A percentile compares a stretch with the other conserved stretches of the same genome.
Evolutionary conservation across 2,329 filamentous ascomycete species (phyloP).

Genomic region (Fusarium sp.): DNA sequence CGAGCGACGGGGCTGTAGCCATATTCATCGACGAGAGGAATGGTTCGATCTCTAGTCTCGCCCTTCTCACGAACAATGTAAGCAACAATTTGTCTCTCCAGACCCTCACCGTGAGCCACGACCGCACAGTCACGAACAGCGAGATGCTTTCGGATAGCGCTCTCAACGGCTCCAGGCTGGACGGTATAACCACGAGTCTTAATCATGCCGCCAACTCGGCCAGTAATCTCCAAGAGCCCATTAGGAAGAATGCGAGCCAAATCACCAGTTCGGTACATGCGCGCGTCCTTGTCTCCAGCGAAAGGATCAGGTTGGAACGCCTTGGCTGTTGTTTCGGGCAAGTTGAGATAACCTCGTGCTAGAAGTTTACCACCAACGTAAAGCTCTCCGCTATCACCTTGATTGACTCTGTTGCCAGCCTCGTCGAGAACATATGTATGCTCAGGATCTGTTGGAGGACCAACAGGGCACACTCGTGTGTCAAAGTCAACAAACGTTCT

Average conservation of each 20-base stretch:
- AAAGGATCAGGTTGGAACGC: slow-evolving; percentile 77
- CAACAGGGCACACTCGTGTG: slow-evolving; percentile 77
- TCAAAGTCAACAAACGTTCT: slow-evolving; percentile 73
- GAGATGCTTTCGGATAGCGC: slow-evolving; percentile 75
- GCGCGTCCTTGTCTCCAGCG: slow-evolving; percentile 66
- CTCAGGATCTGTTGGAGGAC: slow-evolving; percentile 73
- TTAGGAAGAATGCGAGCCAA: slow-evolving; percentile 74
- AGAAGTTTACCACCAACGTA: slow-evolving; percentile 80
- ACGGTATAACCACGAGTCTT: slow-evolving; percentile 84
- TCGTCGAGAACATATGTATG: slow-evolving; percentile 81
- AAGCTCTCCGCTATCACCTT: slow-evolving; percentile 76
- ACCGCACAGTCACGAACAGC: slow-evolving; percentile 80
- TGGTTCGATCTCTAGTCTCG: slow-evolving; percentile 66
- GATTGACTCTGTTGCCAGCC: slow-evolving; percentile 70
- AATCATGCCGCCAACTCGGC: slow-evolving; percentile 82
- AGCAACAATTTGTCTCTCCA: slow-evolving; percentile 80
- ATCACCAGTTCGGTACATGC: slow-evolving; percentile 82
- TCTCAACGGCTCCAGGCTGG: slow-evolving; percentile 81
- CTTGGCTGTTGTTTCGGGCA: slow-evolving; percentile 80
- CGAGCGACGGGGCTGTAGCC: slow-evolving; percentile 78
- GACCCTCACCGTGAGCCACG: slow-evolving; percentile 78
- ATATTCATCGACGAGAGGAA: slow-evolving; percentile 74
- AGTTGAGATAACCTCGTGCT: slow-evolving; percentile 81
- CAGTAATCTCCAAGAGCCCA: slow-evolving; percentile 79
- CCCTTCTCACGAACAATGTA: slow-evolving; percentile 79